Base-by-base conservation (phyloP, 129 eudicot genomes). In the Artemisia annua region DNA sequence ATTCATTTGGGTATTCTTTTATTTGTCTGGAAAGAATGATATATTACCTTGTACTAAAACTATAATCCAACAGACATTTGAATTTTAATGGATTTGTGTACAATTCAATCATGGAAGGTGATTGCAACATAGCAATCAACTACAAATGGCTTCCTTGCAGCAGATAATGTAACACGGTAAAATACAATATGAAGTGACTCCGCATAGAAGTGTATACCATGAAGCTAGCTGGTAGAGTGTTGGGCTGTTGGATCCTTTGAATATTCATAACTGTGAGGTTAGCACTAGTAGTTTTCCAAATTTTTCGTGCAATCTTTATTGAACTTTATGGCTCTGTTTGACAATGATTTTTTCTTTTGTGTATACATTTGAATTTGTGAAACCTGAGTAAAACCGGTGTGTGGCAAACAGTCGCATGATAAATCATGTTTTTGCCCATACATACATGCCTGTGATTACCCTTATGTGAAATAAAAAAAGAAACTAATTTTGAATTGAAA, bases 101-200 rank as follows among this genome's bases (percentile, higher is more conserved):
- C 7, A 10, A 22, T 22, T 11, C 3, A 58, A 58, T 30, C 16
- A 22, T 58, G 15, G 39, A 58, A 22, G 26, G 39, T 22, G 13
- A 28, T 19, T 58, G 63, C 63, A 20, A 57, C 35, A 58, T 3
- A 58, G 9, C 12, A 13, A 22, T 59, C 7, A 11, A 35, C 68
- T 63, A 28, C 68, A 68, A 24, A 32, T 66, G 17, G 28, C 50
- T 69, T 39, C 15, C 19, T 48, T 67, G 72, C 72, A 67, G 57
- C 46, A 67, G 72, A 67, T 57, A 46, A 66, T 5, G 24, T 71
- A 19, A 66, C 18, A 46, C 39, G 70, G 70, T 57, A n/a, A 66
- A 48, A 30, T 19, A 57, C 43, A 35, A 43, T 20, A 57, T 39
- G 55, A 20, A 19, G 44, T 39, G 54, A 70, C 3, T 54, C n/a